Evolutionary conservation across 805 yeast species (phyloP).

Genomic region (Candida pseudoglaebosa): DNA sequence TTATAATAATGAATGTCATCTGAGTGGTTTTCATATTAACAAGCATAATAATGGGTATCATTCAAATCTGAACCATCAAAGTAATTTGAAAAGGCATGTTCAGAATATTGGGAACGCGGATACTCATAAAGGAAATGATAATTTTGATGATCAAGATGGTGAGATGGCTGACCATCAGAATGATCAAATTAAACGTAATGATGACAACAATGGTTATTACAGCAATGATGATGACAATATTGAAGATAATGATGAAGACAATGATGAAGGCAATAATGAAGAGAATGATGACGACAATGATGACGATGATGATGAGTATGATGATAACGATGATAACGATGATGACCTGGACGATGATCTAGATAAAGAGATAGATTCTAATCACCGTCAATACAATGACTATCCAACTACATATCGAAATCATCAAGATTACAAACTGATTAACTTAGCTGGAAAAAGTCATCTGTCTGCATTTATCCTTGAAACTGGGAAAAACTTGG

Average conservation of each 20-base stretch:
- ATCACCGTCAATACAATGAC: conserved; percentile 3
- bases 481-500: too few relatives aligned
- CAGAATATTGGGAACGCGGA: conserved; percentile 3
- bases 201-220: conserved; percentile 3
- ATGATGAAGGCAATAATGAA: conserved; percentile 1
- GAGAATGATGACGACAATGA: conserved; percentile 5
- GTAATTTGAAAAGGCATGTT: too few relatives aligned
- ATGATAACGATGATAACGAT: conserved; percentile 7
- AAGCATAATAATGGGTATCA: too few relatives aligned
- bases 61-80: too few relatives aligned
- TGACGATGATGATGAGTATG: conserved; percentile 5
- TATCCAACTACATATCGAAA: conserved; percentile 4
- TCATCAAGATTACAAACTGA: too few relatives aligned
- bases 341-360: conserved; percentile 9
- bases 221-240: conserved; percentile 2
- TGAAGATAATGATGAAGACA: conserved; percentile 4
- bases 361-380: conserved; percentile 6
- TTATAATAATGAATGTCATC: conserved; percentile 1
- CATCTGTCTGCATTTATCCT: too few relatives aligned
- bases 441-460: too few relatives aligned
- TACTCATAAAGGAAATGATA: conserved; percentile 5
- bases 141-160: conserved; percentile 5
- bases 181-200: too few relatives aligned
- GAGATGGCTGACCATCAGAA: conserved; percentile 5
- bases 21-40: too few relatives aligned